These are phyloP conservation scores for Gloeopeniophorella convolvens DNA, from an alignment of 768 basidiomycete genomes.

Conservation along the genomic window DNA sequence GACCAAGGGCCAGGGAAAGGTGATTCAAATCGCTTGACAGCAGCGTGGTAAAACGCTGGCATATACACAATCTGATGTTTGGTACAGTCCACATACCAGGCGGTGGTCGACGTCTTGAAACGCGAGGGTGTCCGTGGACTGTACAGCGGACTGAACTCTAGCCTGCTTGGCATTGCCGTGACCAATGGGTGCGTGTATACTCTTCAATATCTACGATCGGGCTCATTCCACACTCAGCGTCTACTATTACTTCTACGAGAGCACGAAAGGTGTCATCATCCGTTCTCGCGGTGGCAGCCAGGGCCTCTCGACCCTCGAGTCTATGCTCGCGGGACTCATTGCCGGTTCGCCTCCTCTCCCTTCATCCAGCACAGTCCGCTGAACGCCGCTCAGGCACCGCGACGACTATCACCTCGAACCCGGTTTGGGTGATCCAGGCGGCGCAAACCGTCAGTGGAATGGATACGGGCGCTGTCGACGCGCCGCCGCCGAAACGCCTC, in stretches of 20 bases:
- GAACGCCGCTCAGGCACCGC: conserved; percentile 57
- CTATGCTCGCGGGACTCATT: conserved; percentile 80
- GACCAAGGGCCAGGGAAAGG: conserved; percentile 73
- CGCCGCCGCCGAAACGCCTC: conserved; percentile 40
- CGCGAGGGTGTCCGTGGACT: conserved; percentile 80
- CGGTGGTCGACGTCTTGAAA: conserved; percentile 68
- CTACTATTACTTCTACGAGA: conserved; percentile 91
- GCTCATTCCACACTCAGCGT: conserved; percentile 41
- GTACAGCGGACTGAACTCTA: conserved; percentile 82
- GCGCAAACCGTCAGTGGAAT: conserved; percentile 70
- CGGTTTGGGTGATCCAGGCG: conserved; percentile 96
- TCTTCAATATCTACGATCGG: neutral
- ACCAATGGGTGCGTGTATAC: conserved; percentile 72
- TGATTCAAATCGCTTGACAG: conserved; percentile 25
- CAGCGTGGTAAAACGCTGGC: too few relatives aligned
- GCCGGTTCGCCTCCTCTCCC: conserved; percentile 52
- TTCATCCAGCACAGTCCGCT: neutral
- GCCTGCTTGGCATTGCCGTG: conserved; percentile 83
- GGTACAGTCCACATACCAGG: conserved; percentile 58
- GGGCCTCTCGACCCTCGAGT: conserved; percentile 77
- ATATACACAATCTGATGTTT: too few relatives aligned
- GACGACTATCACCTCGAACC: conserved; percentile 85
- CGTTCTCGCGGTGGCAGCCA: conserved; percentile 52
- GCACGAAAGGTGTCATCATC: conserved; percentile 52
- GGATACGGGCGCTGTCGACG: conserved; percentile 21